Percentiles rank a stretch among this genome's conserved stretches.
Conservation (phyloP, 371 early-diverging fungal species). For the Mortierella sp. region DNA sequence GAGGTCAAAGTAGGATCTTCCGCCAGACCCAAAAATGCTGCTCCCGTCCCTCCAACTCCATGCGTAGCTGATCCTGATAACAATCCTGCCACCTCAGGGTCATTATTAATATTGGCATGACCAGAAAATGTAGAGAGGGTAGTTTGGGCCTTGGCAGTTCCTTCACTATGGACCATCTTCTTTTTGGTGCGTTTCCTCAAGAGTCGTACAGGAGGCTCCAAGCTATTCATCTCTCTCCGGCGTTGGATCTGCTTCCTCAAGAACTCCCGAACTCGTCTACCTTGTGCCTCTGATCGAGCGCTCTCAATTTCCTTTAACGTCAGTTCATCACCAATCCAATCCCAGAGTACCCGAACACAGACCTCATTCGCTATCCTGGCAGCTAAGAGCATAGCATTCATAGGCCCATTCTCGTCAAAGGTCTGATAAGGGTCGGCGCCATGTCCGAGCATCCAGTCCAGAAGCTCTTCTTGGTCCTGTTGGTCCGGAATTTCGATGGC, state of each 20-base stretch:
- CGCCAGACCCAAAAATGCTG: too few relatives aligned
- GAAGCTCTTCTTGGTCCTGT: slow-evolving; percentile 35
- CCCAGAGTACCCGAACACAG: slow-evolving; percentile 40
- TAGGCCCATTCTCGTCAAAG: slow-evolving; percentile 28
- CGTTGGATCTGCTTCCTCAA: slow-evolving; percentile 46
- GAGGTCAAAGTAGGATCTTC: too few relatives aligned
- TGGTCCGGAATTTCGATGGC: slow-evolving; percentile 42
- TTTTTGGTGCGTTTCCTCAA: slow-evolving; percentile 26
- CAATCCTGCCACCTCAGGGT: too few relatives aligned
- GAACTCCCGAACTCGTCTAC: slow-evolving; percentile 43
- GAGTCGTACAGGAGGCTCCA: slow-evolving; percentile 22
- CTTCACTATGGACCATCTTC: slow-evolving; percentile 1
- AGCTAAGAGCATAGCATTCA: slow-evolving; percentile 40
- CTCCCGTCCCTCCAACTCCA: too few relatives aligned
- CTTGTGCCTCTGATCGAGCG: slow-evolving; percentile 43
- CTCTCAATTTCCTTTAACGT: slow-evolving; percentile 42
- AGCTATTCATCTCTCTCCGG: slow-evolving; percentile 43
- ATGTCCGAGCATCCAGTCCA: slow-evolving; percentile 49
- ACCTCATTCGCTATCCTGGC: slow-evolving; percentile 41
- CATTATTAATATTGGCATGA: too few relatives aligned
- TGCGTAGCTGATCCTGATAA: too few relatives aligned
- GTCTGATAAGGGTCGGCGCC: slow-evolving; percentile 49
- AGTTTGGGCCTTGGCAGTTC: too few relatives aligned
- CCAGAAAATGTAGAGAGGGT: too few relatives aligned
- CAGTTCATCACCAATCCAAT: slow-evolving; percentile 49